These are phyloP conservation scores for Epichloe elymi DNA, from an alignment of 2,329 filamentous ascomycete genomes.

Conservation along the genomic window DNA sequence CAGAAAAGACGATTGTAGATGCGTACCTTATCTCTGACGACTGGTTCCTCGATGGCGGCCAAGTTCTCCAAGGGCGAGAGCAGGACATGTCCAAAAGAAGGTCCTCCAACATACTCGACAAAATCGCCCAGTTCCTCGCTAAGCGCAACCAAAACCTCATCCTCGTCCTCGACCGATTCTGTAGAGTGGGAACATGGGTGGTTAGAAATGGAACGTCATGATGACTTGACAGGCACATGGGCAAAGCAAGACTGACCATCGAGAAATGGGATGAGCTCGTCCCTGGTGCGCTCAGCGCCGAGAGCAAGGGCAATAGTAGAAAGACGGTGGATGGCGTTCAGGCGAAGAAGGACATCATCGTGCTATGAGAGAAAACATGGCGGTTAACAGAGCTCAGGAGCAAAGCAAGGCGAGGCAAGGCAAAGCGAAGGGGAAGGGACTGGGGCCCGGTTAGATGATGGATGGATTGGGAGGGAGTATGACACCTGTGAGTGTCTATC, in stretches of 20 bases:
- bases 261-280: slow-evolving; percentile 97
- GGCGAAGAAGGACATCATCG: slow-evolving; percentile 91
- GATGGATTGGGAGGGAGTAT: slow-evolving; percentile 6
- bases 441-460: neutral
- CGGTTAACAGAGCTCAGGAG: slow-evolving; percentile 14
- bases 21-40: slow-evolving; percentile 89
- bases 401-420: neutral
- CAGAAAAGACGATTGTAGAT: slow-evolving; percentile 1
- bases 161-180: slow-evolving; percentile 99
- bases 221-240: slow-evolving; percentile 2
- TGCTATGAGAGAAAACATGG: slow-evolving; percentile 44
- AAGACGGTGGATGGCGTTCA: slow-evolving; percentile 96
- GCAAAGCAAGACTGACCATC: slow-evolving; percentile 57
- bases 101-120: slow-evolving; percentile 92
- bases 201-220: slow-evolving; percentile 7
- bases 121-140: slow-evolving; percentile 95
- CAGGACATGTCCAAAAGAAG: slow-evolving; percentile 88
- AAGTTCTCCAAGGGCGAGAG: slow-evolving; percentile 95
- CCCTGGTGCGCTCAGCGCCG: slow-evolving; percentile 88
- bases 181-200: slow-evolving; percentile 8
- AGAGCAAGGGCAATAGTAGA: slow-evolving; percentile 96
- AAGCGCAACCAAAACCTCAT: slow-evolving; percentile 91
- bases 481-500: neutral
- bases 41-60: slow-evolving; percentile 93
- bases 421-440: slow-evolving; percentile 7